Evolutionary conservation across 306 rosid species (phyloP).

Genomic region (Cicer yamashitae): DNA sequence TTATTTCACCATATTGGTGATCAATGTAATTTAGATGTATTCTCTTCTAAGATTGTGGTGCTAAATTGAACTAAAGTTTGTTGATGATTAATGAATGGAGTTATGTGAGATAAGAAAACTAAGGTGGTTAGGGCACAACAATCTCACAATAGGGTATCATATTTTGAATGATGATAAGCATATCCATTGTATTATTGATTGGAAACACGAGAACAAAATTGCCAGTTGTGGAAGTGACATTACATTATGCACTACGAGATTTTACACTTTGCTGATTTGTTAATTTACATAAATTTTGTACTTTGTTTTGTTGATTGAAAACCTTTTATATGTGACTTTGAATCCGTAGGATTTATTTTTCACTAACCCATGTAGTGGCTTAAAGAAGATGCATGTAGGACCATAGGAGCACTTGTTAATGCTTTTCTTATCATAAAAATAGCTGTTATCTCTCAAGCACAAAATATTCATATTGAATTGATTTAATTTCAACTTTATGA

Average conservation of each 20-base stretch:
- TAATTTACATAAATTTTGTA: slow-evolving; percentile 24
- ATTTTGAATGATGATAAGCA: slow-evolving; percentile 34
- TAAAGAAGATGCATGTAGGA: slow-evolving; percentile 52
- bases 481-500: slow-evolving; percentile 45
- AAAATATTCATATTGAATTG: slow-evolving; percentile 43
- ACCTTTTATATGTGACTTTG: slow-evolving; percentile 37
- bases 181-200: slow-evolving; percentile 42
- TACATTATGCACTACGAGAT: slow-evolving; percentile 26
- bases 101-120: slow-evolving; percentile 11
- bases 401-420: slow-evolving; percentile 41
- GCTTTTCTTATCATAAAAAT: slow-evolving; percentile 35
- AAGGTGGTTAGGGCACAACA: slow-evolving; percentile 39
- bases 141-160: slow-evolving; percentile 33
- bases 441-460: slow-evolving; percentile 42
- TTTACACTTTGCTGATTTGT: neutral
- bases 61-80: neutral
- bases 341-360: slow-evolving; percentile 40
- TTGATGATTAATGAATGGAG: slow-evolving; percentile 19
- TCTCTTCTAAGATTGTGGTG: neutral
- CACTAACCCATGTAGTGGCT: slow-evolving; percentile 36
- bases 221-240: slow-evolving; percentile 48
- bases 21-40: neutral
- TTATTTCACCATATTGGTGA: no score
- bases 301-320: slow-evolving; percentile 24
- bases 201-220: slow-evolving; percentile 47